Base-by-base conservation (phyloP, 164 flowering plant species). In the Taxillus chinensis region DNA sequence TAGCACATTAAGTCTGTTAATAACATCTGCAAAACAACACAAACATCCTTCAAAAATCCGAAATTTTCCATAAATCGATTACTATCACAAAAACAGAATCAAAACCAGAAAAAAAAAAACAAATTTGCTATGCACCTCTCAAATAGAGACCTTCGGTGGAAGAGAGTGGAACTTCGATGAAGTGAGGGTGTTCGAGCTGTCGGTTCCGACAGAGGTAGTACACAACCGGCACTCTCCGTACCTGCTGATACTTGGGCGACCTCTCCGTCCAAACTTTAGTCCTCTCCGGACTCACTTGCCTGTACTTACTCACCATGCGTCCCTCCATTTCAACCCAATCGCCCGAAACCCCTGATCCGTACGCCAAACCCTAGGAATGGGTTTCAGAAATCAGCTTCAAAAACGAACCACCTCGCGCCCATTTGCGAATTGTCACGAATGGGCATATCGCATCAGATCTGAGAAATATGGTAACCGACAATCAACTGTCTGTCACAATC, bases 181-280 rank as follows among this genome's bases (percentile, higher is more conserved):
- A 91, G 74, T 95, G 99, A 40, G 97, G 99, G 68, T 95, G 99
- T 72, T 95, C 99, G 2, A 95, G 93, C 72, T 87, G 96, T 3
- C 84, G 80, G 71, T 89, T 91, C 39, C 93, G 71, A 65, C 84
- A 87, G 9, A 91, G 80, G 65, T 95, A 95, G 69, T 95, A 95
- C 55, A 95, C 86, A 45, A 95, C 96, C 0, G 90, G 79, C n/a
- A 89, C 91, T 62, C 75, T 95, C 41, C 80, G 69, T 67, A 67
- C 65, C 71, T 77, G 82, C 10, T 73, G 81, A 60, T 82, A 86
- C 75, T 82, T 87, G 0, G 90, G 86, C 8, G 95, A 87, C 64
- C 77, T 82, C 75, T 87, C 92, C 16, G 75, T 82, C 95, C 93
- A 81, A 9, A 87, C 90, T 65, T 73, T 83, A 5, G 90, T 75